phyloP scores from a whole-genome alignment of 352 stramenopile genomes.

The Pythium oligandrum region DNA sequence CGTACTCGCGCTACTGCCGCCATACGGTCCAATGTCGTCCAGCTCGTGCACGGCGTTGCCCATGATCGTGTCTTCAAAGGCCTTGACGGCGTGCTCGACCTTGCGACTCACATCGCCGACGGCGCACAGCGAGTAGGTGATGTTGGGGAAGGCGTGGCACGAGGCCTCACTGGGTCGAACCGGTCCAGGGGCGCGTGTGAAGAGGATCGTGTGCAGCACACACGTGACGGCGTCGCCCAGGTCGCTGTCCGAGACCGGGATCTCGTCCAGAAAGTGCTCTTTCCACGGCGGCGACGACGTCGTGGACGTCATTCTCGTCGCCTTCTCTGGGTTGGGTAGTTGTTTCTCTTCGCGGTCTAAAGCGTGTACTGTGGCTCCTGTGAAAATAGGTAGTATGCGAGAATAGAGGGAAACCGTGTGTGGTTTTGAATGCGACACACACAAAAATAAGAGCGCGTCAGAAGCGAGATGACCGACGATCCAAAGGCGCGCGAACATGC shows the following conservation, averaged over 20 bases:
- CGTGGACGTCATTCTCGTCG: background rate
- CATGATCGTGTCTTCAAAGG: slow-evolving; percentile 53
- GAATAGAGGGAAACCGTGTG: too few species aligned
- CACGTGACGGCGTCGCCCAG: too few species aligned
- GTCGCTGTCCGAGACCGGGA: slow-evolving; percentile 7
- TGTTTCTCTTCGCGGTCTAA: too few species aligned
- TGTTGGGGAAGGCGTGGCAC: slow-evolving; percentile 65
- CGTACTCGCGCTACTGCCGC: slow-evolving; percentile 3
- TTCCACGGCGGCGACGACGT: slow-evolving; percentile 25
- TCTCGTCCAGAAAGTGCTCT: slow-evolving; percentile 62
- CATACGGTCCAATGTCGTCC: slow-evolving; percentile 19
- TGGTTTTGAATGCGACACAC: too few species aligned
- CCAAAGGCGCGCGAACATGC: too few species aligned
- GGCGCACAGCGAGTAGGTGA: slow-evolving; percentile 75
- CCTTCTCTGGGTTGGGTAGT: too few species aligned
- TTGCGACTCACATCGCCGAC: slow-evolving; percentile 77
- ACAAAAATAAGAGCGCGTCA: too few species aligned
- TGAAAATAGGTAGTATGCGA: too few species aligned
- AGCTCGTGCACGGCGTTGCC: slow-evolving; percentile 4
- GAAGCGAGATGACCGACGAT: too few species aligned
- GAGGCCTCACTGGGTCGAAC: slow-evolving; percentile 71
- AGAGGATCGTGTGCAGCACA: slow-evolving; percentile 47
- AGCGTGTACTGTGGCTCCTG: too few species aligned
- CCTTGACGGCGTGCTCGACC: slow-evolving; percentile 60
- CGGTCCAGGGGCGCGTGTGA: slow-evolving; percentile 65